Conservation (phyloP, 2,329 filamentous ascomycete species). For the Verticillium zaregamsianum region DNA sequence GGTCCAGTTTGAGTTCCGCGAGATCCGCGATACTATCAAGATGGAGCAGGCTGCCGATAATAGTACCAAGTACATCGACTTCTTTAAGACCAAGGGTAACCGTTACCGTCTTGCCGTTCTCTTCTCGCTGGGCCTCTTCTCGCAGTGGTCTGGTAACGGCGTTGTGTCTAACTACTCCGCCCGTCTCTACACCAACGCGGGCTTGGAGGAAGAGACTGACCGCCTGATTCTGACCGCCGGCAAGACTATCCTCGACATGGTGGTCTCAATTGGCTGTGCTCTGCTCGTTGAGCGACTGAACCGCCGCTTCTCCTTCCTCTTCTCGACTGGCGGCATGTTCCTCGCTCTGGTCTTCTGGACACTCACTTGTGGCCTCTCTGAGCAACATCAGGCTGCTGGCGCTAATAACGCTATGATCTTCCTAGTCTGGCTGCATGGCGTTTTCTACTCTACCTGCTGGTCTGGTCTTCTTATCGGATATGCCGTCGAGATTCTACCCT, state of each 20-base stretch:
- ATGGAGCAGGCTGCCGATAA: conserved; percentile 38
- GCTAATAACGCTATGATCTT: conserved; percentile 51
- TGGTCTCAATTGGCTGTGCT: conserved; percentile 50
- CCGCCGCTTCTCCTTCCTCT: conserved; percentile 48
- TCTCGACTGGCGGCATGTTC: conserved; percentile 43
- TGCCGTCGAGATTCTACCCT: conserved; percentile 54
- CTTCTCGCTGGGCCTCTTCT: conserved; percentile 60
- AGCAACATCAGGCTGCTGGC: conserved; percentile 35
- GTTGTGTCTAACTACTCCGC: conserved; percentile 64
- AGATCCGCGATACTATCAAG: conserved; percentile 44
- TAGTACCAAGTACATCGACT: conserved; percentile 53
- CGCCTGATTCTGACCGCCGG: conserved; percentile 52
- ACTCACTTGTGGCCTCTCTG: conserved; percentile 46
- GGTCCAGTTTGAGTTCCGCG: conserved; percentile 43
- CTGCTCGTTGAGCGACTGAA: conserved; percentile 45
- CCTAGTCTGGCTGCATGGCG: conserved; percentile 55
- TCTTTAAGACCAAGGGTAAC: conserved; percentile 59
- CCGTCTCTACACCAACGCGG: conserved; percentile 55
- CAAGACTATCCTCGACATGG: conserved; percentile 54
- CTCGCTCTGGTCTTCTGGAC: conserved; percentile 45
- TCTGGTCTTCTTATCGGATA: conserved; percentile 54
- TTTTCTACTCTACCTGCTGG: conserved; percentile 56
- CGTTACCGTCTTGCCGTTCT: conserved; percentile 58
- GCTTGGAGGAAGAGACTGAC: conserved; percentile 51
- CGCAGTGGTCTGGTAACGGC: conserved; percentile 64